These are phyloP conservation scores for Barbarea vulgaris DNA, from an alignment of 345 rosid species.

Conservation along the genomic window DNA sequence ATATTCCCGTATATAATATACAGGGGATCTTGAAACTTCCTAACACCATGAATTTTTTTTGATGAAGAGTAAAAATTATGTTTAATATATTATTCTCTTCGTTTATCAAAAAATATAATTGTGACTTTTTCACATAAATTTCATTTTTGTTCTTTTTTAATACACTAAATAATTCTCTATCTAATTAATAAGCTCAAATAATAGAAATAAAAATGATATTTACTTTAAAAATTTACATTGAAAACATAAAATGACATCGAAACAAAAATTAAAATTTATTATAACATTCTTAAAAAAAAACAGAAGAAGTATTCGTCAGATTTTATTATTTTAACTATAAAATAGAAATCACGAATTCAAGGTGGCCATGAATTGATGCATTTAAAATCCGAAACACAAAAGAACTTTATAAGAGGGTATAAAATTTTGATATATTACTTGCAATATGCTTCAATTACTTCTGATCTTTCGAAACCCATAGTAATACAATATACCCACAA, in stretches of 20 bases:
- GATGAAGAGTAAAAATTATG: not conserved
- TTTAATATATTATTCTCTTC: no score
- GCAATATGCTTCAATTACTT: not conserved
- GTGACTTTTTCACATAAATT: no score
- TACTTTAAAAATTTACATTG: no score
- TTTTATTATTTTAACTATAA: not conserved
- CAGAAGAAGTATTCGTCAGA: not conserved
- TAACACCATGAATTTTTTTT: not conserved
- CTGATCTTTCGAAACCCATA: not conserved
- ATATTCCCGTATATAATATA: not conserved
- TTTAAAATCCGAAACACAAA: not conserved
- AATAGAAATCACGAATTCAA: not conserved
- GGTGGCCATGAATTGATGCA: not conserved
- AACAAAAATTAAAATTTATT: no score
- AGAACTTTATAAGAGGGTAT: not conserved
- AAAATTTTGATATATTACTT: not conserved
- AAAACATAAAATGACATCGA: no score
- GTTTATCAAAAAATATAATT: no score
- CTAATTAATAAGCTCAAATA: no score
- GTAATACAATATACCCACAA: not conserved
- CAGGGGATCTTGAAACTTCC: not conserved
- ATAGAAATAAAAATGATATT: no score
- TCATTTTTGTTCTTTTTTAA: no score
- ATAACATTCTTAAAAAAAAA: no score
- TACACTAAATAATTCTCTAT: no score